Evolutionary conservation across 1,139 yeast species (phyloP), one percentile per base, ranked within the genome.

Genomic region (Zygoascus sp.): DNA sequence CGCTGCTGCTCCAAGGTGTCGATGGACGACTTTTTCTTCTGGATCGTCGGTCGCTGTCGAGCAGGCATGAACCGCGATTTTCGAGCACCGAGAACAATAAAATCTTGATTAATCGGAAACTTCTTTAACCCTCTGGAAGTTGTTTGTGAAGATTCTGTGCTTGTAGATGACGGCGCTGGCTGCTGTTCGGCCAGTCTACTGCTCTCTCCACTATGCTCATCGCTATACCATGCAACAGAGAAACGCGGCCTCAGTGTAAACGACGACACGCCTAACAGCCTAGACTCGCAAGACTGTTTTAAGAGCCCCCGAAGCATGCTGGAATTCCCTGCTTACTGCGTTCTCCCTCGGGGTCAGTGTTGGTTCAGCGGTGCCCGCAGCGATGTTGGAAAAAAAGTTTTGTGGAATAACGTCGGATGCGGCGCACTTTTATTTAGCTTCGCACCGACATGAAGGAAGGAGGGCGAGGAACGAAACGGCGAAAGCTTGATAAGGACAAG

Each of bases 41-140:
- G 32, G 2, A 37, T 25, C 9, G 25, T 27, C 11, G 53, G 57
- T 32, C 52, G 57, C 39, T 46, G 47, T 20, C 28, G 45, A 17
- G 48, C 47, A 9, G 64, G 64, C 16, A 60, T 49, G 22, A 61
- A 50, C 23, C 57, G 48, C 4, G 64, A 57, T 8, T 53, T 48
- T n/a, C 51, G 42, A 9, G 64, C 63, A 2, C 58, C 62, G 4
- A 61, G 51, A 32, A 61, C 56, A 32, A 61, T 59, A 38, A 55
- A 57, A 9, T 56, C 52, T 37, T 30, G 43, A 10, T 13, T 22
- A 9, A 23, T 21, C 11, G 32, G 32, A 10, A 21, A 21, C 15
- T 25, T 38, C 15, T 35, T 35, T 2, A 35, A 3, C 10, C 25
- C 39, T 2, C 25, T 15, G 15, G 34, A 25, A 25, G n/a, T 23